Percentiles rank a stretch among this genome's conserved stretches.
Evolutionary conservation across 2,329 filamentous ascomycete genomes (phyloP).

Genomic region (Hypoxylon sp.): DNA sequence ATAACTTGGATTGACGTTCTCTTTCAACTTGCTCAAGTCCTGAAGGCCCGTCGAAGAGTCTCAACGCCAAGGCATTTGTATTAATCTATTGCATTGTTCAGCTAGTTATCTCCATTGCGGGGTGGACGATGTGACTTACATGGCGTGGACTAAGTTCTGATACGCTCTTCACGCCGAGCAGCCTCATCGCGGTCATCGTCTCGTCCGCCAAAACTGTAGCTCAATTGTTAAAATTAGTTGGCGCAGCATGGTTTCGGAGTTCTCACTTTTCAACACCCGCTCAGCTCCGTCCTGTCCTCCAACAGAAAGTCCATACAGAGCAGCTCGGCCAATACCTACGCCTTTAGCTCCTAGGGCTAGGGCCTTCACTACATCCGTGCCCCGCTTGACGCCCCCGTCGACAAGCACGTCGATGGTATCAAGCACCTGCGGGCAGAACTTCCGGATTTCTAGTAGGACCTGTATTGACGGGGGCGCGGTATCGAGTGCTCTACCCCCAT

Average conservation of each 20-base stretch:
- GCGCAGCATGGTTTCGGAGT: neutral
- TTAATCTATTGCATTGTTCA: constrained; percentile 26
- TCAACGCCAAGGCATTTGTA: constrained; percentile 26
- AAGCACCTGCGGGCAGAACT: constrained; percentile 51
- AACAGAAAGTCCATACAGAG: constrained; percentile 58
- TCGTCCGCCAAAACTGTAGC: constrained; percentile 45
- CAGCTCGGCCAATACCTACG: constrained; percentile 59
- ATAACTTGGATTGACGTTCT: constrained; percentile 42
- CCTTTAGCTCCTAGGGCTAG: constrained; percentile 54
- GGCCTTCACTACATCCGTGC: constrained; percentile 55
- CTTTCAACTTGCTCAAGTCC: constrained; percentile 41
- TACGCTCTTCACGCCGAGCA: constrained; percentile 44
- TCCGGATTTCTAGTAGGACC: constrained; percentile 52
- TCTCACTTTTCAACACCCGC: constrained; percentile 66
- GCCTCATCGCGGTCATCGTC: constrained; percentile 45
- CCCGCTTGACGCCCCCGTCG: constrained; percentile 55
- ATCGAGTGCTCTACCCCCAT: constrained; percentile 86
- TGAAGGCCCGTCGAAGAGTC: constrained; percentile 38
- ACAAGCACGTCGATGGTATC: constrained; percentile 50
- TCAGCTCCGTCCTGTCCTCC: constrained; percentile 70
- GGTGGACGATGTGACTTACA: constrained; percentile 33
- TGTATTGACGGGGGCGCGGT: constrained; percentile 53
- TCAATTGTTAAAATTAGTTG: constrained; percentile 2
- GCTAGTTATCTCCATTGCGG: neutral
- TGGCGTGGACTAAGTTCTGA: constrained; percentile 43